Evolutionary conservation across 2,329 filamentous ascomycete species (phyloP).

Genomic region (Pseudomassariella vexata): DNA sequence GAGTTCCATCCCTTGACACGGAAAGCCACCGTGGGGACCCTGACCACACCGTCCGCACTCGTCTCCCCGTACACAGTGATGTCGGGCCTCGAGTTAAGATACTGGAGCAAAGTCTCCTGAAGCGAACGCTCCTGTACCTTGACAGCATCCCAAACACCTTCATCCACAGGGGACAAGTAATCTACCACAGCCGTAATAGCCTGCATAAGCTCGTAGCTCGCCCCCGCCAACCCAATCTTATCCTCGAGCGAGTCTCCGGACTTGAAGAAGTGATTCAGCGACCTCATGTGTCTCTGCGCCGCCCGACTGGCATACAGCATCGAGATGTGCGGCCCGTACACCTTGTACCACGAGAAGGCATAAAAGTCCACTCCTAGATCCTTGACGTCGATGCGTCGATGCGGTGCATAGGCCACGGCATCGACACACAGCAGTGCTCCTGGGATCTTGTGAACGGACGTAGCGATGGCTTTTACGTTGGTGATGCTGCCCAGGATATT

Average conservation of each 20-base stretch:
- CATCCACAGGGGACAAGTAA: slow-evolving; percentile 45
- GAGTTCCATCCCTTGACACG: slow-evolving; percentile 51
- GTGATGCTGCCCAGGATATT: slow-evolving; percentile 71
- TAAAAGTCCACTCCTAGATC: slow-evolving; percentile 54
- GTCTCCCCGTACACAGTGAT: slow-evolving; percentile 55
- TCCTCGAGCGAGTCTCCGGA: slow-evolving; percentile 51
- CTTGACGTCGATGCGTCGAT: slow-evolving; percentile 50
- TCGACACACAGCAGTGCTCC: slow-evolving; percentile 34
- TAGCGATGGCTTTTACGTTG: slow-evolving; percentile 50
- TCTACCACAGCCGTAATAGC: slow-evolving; percentile 54
- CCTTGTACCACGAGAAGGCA: slow-evolving; percentile 57
- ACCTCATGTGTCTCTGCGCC: slow-evolving; percentile 29
- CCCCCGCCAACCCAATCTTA: slow-evolving; percentile 63
- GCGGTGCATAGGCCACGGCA: slow-evolving; percentile 55
- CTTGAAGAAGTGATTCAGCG: slow-evolving; percentile 63
- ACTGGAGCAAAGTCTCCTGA: slow-evolving; percentile 53
- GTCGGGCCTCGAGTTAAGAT: slow-evolving; percentile 45
- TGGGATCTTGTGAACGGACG: slow-evolving; percentile 39
- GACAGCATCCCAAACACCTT: slow-evolving; percentile 43
- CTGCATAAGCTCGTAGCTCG: slow-evolving; percentile 65
- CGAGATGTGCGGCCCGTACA: slow-evolving; percentile 55
- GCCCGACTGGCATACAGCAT: slow-evolving; percentile 48
- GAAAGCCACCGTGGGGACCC: slow-evolving; percentile 66
- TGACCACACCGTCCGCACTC: slow-evolving; percentile 35
- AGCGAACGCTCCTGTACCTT: slow-evolving; percentile 54